These are phyloP conservation scores for Tephrocybe rancida DNA, from an alignment of 768 basidiomycete species.

Conservation along the genomic window DNA sequence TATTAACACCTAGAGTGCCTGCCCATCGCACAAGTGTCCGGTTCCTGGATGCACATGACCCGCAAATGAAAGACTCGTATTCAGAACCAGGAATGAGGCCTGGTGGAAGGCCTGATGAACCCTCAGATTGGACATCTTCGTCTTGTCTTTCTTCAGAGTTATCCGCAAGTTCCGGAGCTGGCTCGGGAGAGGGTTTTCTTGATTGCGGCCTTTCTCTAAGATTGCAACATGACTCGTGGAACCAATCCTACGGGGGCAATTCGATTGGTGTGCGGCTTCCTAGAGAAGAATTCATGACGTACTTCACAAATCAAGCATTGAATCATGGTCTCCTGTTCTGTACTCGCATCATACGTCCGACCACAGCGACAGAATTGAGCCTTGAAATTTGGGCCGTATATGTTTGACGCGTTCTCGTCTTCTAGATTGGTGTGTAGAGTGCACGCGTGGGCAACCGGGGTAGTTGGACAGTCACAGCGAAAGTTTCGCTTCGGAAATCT, in stretches of 20 bases:
- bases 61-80: slow-evolving; percentile 80
- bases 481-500: slow-evolving; percentile 83
- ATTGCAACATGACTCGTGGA: slow-evolving; percentile 87
- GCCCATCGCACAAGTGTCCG: slow-evolving; percentile 60
- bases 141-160: slow-evolving; percentile 28
- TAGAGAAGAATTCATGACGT: slow-evolving; percentile 27
- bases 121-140: slow-evolving; percentile 58
- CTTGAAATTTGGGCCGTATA: slow-evolving; percentile 75
- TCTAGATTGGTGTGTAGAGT: slow-evolving; percentile 58
- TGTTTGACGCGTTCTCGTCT: slow-evolving; percentile 58
- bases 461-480: slow-evolving; percentile 84
- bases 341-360: slow-evolving; percentile 68
- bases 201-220: slow-evolving; percentile 66
- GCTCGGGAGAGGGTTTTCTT: slow-evolving; percentile 41
- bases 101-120: slow-evolving; percentile 66
- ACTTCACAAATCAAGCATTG: slow-evolving; percentile 89
- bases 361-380: slow-evolving; percentile 77
- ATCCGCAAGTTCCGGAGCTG: slow-evolving; percentile 19
- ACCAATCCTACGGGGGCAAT: slow-evolving; percentile 74
- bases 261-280: slow-evolving; percentile 10
- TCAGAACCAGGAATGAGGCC: slow-evolving; percentile 66
- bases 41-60: slow-evolving; percentile 61
- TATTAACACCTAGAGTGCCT: slow-evolving; percentile 66
- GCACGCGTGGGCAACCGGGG: slow-evolving; percentile 60
- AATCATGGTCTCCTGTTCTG: slow-evolving; percentile 84